Evolutionary conservation across 2,329 filamentous ascomycete species (phyloP).

Genomic region (Fusarium fujikuroi): DNA sequence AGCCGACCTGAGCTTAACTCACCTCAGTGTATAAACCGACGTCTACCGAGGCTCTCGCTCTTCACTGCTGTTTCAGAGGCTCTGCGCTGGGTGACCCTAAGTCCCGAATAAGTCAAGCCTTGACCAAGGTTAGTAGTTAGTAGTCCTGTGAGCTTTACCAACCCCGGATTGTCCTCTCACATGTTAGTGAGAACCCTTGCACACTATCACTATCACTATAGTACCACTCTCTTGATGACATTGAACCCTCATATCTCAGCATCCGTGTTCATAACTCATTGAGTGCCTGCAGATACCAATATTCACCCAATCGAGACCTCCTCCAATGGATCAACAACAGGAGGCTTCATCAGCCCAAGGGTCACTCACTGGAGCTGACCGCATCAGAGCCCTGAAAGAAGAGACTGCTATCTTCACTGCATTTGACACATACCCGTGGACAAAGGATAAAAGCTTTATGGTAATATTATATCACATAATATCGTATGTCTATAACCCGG

Average conservation of each 20-base stretch:
- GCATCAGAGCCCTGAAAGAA: conserved; percentile 54
- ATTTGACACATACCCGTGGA: conserved; percentile 75
- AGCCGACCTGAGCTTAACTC: conserved; percentile 21
- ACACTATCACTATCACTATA: not conserved
- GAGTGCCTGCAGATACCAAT: not conserved
- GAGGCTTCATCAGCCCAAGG: conserved; percentile 24
- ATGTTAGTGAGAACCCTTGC: conserved; percentile 32
- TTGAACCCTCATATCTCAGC: not conserved
- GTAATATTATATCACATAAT: conserved; percentile 49
- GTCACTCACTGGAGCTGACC: conserved; percentile 47
- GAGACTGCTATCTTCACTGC: conserved; percentile 64
- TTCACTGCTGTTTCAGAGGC: conserved; percentile 2
- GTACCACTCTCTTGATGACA: conserved; percentile 1
- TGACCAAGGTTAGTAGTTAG: not conserved
- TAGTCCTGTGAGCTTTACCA: conserved; percentile 10
- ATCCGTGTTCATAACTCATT: conserved; percentile 6
- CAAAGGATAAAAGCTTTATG: conserved; percentile 74
- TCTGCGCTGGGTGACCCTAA: not conserved
- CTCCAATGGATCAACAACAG: conserved; percentile 27
- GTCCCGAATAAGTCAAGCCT: conserved; percentile 13
- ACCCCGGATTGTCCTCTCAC: conserved; percentile 36
- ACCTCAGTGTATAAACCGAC: conserved; percentile 17
- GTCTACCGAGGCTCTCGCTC: conserved; percentile 23
- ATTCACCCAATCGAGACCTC: not conserved
- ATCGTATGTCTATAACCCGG: not conserved